Evolutionary conservation across 2,329 filamentous ascomycete genomes (phyloP).

Genomic region (Thelonectria discophora): DNA sequence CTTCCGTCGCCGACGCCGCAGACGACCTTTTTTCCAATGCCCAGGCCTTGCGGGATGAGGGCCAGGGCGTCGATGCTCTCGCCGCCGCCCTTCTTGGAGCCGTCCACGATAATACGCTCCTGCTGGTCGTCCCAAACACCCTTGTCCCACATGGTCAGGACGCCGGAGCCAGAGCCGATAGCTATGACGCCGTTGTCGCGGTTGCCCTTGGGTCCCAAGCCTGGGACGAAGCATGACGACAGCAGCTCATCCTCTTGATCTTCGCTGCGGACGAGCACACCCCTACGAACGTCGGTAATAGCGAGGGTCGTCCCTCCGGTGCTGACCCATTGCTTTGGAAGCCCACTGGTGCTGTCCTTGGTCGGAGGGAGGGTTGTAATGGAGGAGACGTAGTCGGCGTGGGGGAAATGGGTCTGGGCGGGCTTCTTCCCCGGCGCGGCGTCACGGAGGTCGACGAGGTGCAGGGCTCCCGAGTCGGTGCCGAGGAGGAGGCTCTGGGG

Average conservation of each 20-base stretch:
- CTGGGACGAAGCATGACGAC: slow-evolving; percentile 80
- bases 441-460: slow-evolving; percentile 85
- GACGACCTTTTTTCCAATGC: slow-evolving; percentile 76
- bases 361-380: slow-evolving; percentile 84
- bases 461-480: slow-evolving; percentile 88
- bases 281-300: slow-evolving; percentile 86
- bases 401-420: slow-evolving; percentile 82
- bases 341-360: slow-evolving; percentile 83
- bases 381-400: slow-evolving; percentile 92
- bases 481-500: slow-evolving; percentile 88
- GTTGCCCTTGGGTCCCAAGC: slow-evolving; percentile 73
- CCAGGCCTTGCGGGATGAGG: slow-evolving; percentile 74
- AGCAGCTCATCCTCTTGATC: slow-evolving; percentile 95
- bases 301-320: slow-evolving; percentile 92
- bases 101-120: slow-evolving; percentile 82
- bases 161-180: slow-evolving; percentile 78
- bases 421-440: slow-evolving; percentile 68
- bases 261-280: slow-evolving; percentile 87
- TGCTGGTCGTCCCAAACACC: slow-evolving; percentile 96
- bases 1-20: slow-evolving; percentile 84
- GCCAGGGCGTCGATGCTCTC: slow-evolving; percentile 85
- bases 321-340: slow-evolving; percentile 93
- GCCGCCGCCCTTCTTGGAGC: slow-evolving; percentile 64
- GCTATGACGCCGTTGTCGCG: slow-evolving; percentile 78
- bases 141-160: slow-evolving; percentile 92